Evolutionary conservation across 1,284 basidiomycete species (phyloP).

Genomic region (Athelia sp.): DNA sequence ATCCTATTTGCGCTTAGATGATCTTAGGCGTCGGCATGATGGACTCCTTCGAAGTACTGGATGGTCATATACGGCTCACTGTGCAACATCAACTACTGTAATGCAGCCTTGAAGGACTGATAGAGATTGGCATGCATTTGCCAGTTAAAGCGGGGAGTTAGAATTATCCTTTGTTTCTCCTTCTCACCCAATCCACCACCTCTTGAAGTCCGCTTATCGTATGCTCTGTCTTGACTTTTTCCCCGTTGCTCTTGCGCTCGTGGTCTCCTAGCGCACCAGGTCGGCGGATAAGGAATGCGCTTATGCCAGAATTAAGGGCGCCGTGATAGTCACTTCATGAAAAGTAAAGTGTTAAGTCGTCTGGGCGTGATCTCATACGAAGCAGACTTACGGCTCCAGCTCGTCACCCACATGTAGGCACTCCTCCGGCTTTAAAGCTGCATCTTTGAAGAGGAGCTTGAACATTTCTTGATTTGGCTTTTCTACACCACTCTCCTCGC

Average conservation of each 20-base stretch:
- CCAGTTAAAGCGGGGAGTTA: too few relatives aligned
- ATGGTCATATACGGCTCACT: too few relatives aligned
- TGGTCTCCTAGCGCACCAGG: constrained; percentile 41
- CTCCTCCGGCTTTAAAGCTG: constrained; percentile 31
- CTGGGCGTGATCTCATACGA: too few relatives aligned
- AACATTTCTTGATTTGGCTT: constrained; percentile 65
- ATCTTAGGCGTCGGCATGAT: too few relatives aligned
- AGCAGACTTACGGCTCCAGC: constrained; percentile 48
- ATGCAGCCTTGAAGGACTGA: too few relatives aligned
- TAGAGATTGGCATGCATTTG: too few relatives aligned
- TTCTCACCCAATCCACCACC: too few relatives aligned
- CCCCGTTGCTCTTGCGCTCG: constrained; percentile 37
- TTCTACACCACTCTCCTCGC: constrained; percentile 60
- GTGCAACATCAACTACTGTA: too few relatives aligned
- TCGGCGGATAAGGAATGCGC: constrained; percentile 53
- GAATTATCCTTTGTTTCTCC: too few relatives aligned
- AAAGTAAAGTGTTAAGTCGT: constrained; percentile 8
- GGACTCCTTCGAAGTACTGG: too few relatives aligned
- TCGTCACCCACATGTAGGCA: constrained; percentile 73
- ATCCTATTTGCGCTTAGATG: too few relatives aligned
- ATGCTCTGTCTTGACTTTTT: constrained; percentile 30
- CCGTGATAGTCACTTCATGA: constrained; percentile 62
- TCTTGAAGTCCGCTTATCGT: too few relatives aligned
- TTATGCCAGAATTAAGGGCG: constrained; percentile 51
- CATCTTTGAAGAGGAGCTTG: constrained; percentile 28